phyloP scores from a whole-genome alignment of 2,329 filamentous ascomycete genomes.

The Scopulariopsis brevicaulis region DNA sequence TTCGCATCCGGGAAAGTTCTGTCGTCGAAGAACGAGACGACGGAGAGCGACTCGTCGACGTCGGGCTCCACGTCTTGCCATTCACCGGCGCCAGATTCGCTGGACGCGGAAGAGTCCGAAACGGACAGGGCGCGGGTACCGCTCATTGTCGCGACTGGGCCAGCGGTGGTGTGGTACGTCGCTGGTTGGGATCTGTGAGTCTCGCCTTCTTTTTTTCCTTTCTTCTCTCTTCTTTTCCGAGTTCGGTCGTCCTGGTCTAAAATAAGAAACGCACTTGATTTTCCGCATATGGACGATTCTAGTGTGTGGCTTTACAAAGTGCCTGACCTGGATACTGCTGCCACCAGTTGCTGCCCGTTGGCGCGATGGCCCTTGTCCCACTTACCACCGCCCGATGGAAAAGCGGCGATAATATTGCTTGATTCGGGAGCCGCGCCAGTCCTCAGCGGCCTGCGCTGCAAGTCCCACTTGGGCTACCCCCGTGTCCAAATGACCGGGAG shows the following conservation, averaged over 20 bases:
- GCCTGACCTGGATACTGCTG: background rate
- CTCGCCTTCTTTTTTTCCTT: background rate
- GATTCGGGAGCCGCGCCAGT: no score
- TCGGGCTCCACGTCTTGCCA: constrained; percentile 50
- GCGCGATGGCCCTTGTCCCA: background rate
- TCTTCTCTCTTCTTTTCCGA: background rate
- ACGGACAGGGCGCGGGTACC: constrained; percentile 1
- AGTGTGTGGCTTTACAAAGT: background rate
- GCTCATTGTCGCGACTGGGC: background rate
- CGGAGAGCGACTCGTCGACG: constrained; percentile 42
- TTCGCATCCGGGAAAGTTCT: constrained; percentile 51
- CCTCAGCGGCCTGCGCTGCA: no score
- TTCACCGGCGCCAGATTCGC: constrained; percentile 21
- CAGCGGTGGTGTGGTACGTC: background rate
- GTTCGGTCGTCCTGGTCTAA: background rate
- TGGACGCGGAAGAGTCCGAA: constrained; percentile 7
- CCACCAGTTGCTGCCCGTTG: background rate
- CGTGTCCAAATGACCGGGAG: no score
- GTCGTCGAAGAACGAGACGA: constrained; percentile 59
- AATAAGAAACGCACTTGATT: background rate
- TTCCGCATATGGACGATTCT: background rate
- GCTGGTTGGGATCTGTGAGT: background rate
- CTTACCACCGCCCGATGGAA: background rate
- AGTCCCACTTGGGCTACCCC: no score
- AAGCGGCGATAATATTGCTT: background rate